These are phyloP conservation scores for Xylaria nigripes DNA, from an alignment of 495 filamentous ascomycete species.

Conservation along the genomic window DNA sequence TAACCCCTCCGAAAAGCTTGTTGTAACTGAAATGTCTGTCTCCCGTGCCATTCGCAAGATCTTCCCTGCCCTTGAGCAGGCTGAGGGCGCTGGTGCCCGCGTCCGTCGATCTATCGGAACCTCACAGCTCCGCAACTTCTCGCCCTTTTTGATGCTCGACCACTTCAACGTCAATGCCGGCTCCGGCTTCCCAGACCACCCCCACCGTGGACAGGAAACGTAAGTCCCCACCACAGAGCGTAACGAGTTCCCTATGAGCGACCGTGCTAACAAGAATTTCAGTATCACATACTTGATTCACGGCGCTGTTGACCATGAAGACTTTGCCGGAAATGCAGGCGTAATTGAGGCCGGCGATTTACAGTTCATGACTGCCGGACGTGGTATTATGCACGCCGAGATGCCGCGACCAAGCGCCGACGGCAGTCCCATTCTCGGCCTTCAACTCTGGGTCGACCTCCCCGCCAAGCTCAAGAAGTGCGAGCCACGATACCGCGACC, in stretches of 20 bases:
- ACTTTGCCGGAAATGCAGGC: constrained; percentile 83
- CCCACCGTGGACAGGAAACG: constrained; percentile 25
- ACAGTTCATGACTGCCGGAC: constrained; percentile 96
- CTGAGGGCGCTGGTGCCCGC: constrained; percentile 81
- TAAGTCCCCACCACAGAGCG: background rate
- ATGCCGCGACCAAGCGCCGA: constrained; percentile 81
- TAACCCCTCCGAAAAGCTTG: constrained; percentile 18
- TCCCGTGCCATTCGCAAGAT: constrained; percentile 69
- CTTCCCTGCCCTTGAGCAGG: constrained; percentile 77
- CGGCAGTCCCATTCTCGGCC: constrained; percentile 70
- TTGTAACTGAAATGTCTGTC: constrained; percentile 49
- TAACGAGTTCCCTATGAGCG: background rate
- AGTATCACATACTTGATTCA: constrained; percentile 78
- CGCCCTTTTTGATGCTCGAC: constrained; percentile 95
- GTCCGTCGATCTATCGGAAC: constrained; percentile 88
- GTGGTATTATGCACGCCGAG: constrained; percentile 91
- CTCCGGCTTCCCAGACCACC: constrained; percentile 82
- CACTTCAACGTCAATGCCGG: constrained; percentile 76
- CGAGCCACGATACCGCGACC: constrained; percentile 87
- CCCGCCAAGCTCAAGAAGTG: constrained; percentile 72
- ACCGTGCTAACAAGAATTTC: constrained; percentile 7
- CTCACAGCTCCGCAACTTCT: constrained; percentile 73
- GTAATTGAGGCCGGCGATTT: constrained; percentile 79
- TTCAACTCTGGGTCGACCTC: constrained; percentile 94
- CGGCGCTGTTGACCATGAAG: constrained; percentile 88